Percentiles rank a stretch among this genome's conserved stretches.
Conservation (phyloP, 2,329 filamentous ascomycete species). For the Waltergamsia citrina region DNA sequence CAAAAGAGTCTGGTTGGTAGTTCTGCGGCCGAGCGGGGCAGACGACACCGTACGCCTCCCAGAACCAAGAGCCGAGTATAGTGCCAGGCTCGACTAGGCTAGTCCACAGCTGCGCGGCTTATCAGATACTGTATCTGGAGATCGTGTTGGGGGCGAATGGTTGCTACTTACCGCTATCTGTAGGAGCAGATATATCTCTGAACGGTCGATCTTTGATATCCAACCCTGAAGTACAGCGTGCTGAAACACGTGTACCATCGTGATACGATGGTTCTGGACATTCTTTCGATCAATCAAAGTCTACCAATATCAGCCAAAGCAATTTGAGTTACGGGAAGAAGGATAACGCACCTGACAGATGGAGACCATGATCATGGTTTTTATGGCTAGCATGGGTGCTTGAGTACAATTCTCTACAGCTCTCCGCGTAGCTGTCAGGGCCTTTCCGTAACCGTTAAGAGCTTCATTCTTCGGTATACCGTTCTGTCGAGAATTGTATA, state of each 20-base stretch:
- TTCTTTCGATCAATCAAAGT: constrained; percentile 9
- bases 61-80: constrained; percentile 12
- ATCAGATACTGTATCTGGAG: not conserved
- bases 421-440: constrained; percentile 6
- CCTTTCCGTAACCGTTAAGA: constrained; percentile 8
- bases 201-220: constrained; percentile 6
- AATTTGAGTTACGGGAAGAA: not conserved
- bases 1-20: too few relatives aligned
- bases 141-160: too few relatives aligned
- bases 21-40: constrained; percentile 6
- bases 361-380: constrained; percentile 8
- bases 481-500: constrained; percentile 7
- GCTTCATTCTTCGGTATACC: constrained; percentile 7
- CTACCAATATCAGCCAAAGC: constrained; percentile 2
- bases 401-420: constrained; percentile 4
- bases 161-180: constrained; percentile 9
- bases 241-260: constrained; percentile 8
- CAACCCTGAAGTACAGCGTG: constrained; percentile 8
- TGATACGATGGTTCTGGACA: constrained; percentile 6
- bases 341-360: constrained; percentile 11
- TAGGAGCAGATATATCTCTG: constrained; percentile 9
- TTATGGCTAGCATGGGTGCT: constrained; percentile 8
- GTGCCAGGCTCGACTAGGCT: constrained; percentile 10
- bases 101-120: constrained; percentile 9
- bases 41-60: constrained; percentile 10